Base-by-base conservation (phyloP, 2,329 filamentous ascomycete genomes). In the Claviceps sp. region DNA sequence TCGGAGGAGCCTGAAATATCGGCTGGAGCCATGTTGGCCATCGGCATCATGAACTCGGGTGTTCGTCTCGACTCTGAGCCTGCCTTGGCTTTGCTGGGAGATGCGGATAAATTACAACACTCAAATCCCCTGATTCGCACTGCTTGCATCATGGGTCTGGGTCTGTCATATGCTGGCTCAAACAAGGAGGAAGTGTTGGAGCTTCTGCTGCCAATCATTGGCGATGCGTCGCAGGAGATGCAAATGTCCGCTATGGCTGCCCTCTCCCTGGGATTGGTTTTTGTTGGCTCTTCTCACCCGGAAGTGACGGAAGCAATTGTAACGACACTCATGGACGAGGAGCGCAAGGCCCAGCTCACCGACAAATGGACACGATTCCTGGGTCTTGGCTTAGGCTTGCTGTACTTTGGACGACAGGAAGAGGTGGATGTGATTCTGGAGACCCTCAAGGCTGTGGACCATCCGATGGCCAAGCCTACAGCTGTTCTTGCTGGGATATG, bases 291-390 rank as follows among this genome's bases (percentile, higher is more conserved):
- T 8, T 90, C 88, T 4, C 85, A 97, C 63, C 81, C 89, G 38
- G 89, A 95, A 60, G 85, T 97, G 54, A 93, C 86, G 58, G 88
- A 95, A 69, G 85, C 90, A 9, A 93, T 98, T 60, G 84, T 97
- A 51, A 88, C 87, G 52, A 95, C 91, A 1, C 76, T 98, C 60
- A 81, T 98, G 69, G 93, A 98, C 59, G 91, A 97, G 54, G 91
- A 97, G 54, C 82, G 90, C 53, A 85, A 86, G 70, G 84, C 80
- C 62, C 90, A 95, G 67, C 75, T 98, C 55, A 96, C 94, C 60
- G 89, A 97, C 71, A 98, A 97, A 71, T 98, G 93, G 93, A 93
- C 90, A 36, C 84, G 93, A 18, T 98, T 98, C 72, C 85, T 98
- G 73, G 90, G 88, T 20, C 83, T 98, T 43, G 93, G 93, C 57